A percentile compares a stretch with the other conserved stretches of the same genome.
These are phyloP conservation scores for Globisporangium radiosum DNA, from an alignment of 352 stramenopile species.

Conservation along the genomic window DNA sequence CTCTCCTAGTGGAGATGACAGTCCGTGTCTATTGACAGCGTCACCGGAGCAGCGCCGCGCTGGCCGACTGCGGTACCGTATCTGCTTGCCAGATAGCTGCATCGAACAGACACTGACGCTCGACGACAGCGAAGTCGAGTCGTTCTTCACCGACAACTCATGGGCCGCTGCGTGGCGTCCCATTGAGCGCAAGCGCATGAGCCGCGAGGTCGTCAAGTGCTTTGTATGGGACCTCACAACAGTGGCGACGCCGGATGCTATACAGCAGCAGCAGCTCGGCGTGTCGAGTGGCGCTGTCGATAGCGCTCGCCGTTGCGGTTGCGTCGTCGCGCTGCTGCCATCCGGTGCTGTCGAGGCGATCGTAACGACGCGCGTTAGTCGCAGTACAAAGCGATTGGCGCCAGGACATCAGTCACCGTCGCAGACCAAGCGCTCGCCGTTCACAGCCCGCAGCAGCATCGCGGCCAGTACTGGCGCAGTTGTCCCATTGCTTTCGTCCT, in stretches of 20 bases:
- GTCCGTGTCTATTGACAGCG: background rate
- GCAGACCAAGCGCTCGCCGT: slow-evolving; percentile 21
- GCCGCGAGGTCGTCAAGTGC: slow-evolving; percentile 19
- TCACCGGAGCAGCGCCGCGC: background rate
- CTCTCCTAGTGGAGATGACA: background rate
- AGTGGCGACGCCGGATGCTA: background rate
- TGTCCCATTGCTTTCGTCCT: slow-evolving; percentile 24
- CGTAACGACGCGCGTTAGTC: slow-evolving; percentile 6
- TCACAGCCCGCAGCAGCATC: slow-evolving; percentile 15
- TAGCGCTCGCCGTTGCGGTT: slow-evolving; percentile 3
- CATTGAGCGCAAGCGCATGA: slow-evolving; percentile 12
- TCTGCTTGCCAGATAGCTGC: slow-evolving; percentile 46
- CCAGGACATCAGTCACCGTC: background rate
- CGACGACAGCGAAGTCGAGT: slow-evolving; percentile 45
- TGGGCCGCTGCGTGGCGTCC: slow-evolving; percentile 24
- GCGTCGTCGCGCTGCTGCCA: slow-evolving; percentile 26
- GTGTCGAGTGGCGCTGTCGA: too few species aligned
- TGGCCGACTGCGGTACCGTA: slow-evolving; percentile 24
- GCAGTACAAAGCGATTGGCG: slow-evolving; percentile 6
- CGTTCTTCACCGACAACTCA: slow-evolving; percentile 27
- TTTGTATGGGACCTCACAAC: slow-evolving; percentile 26
- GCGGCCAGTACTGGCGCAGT: background rate
- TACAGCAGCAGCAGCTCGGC: background rate
- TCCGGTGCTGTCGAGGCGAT: slow-evolving; percentile 18
- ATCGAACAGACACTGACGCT: slow-evolving; percentile 41